phyloP scores from a whole-genome alignment of 768 basidiomycete genomes.

The Leccinellum luteum region DNA sequence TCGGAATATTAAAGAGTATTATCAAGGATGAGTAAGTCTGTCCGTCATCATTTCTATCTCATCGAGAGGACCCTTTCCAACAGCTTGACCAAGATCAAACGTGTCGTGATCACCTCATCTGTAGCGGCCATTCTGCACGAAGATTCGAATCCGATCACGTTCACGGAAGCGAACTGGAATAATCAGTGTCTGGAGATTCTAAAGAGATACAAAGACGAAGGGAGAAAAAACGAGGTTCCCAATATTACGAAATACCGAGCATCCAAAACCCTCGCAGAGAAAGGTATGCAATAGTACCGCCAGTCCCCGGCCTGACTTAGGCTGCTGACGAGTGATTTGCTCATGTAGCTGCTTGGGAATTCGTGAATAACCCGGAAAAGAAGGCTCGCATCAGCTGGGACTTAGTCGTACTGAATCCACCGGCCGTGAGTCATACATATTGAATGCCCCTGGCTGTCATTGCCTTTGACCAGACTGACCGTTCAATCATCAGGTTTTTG shows the following conservation, averaged over 20 bases:
- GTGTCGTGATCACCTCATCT: conserved; percentile 70
- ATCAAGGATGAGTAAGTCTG: conserved; percentile 47
- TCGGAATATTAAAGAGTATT: conserved; percentile 57
- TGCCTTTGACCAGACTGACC: neutral
- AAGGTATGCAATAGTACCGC: conserved; percentile 32
- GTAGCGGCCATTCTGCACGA: conserved; percentile 44
- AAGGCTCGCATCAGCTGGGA: conserved; percentile 37
- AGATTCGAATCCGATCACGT: conserved; percentile 27
- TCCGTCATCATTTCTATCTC: neutral
- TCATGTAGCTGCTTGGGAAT: conserved; percentile 47
- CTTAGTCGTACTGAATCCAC: conserved; percentile 39
- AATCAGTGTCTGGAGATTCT: conserved; percentile 26
- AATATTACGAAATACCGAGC: conserved; percentile 47
- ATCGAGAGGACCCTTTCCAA: neutral
- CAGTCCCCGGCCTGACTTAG: neutral
- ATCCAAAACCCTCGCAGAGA: conserved; percentile 65
- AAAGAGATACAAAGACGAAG: conserved; percentile 45
- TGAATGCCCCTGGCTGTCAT: too few relatives aligned
- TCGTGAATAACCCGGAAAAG: conserved; percentile 30
- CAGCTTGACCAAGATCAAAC: conserved; percentile 48
- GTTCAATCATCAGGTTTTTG: too few relatives aligned
- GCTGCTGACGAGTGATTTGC: neutral
- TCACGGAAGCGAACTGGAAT: conserved; percentile 2
- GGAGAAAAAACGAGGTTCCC: conserved; percentile 37
- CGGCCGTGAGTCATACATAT: conserved; percentile 27